Evolutionary conservation across 108 stramenopile genomes (phyloP).

Genomic region (Nitzschia sp.): DNA sequence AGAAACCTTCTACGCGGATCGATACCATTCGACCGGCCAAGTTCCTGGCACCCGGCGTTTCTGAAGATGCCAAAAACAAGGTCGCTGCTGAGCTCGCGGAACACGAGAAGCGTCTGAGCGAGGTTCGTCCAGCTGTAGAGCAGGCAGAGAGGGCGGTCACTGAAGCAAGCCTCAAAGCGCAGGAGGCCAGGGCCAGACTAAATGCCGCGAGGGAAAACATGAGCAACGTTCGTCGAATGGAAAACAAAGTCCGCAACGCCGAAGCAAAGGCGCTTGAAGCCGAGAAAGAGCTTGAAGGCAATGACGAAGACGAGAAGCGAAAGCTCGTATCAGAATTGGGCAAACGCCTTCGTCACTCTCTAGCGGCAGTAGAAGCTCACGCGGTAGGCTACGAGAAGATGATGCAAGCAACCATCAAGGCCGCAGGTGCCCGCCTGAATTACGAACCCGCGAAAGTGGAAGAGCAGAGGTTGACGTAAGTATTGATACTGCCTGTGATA

Average conservation of each 20-base stretch:
- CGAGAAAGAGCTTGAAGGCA: constrained; percentile 50
- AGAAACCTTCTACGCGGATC: constrained; percentile 25
- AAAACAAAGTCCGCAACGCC: constrained; percentile 46
- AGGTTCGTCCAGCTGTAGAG: constrained; percentile 45
- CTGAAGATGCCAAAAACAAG: constrained; percentile 50
- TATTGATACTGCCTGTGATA: constrained; percentile 16
- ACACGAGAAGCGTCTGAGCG: constrained; percentile 29
- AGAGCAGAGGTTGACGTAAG: constrained; percentile 53
- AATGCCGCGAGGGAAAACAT: constrained; percentile 45
- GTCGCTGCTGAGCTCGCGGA: constrained; percentile 39
- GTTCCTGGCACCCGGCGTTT: constrained; percentile 56
- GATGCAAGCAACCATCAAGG: constrained; percentile 47
- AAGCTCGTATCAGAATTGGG: constrained; percentile 44
- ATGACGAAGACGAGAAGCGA: constrained; percentile 63
- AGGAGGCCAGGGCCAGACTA: constrained; percentile 22
- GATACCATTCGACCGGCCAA: constrained; percentile 50
- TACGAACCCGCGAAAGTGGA: constrained; percentile 45
- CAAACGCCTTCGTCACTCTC: constrained; percentile 40
- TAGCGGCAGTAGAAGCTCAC: constrained; percentile 51
- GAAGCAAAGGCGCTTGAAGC: constrained; percentile 60
- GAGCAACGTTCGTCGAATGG: constrained; percentile 25
- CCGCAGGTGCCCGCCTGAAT: constrained; percentile 55
- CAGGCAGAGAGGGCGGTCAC: constrained; percentile 24
- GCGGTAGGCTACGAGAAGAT: constrained; percentile 48
- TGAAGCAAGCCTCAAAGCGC: constrained; percentile 36